Conservation (phyloP, 371 early-diverging fungal species). For the Actinomucor elegans region DNA sequence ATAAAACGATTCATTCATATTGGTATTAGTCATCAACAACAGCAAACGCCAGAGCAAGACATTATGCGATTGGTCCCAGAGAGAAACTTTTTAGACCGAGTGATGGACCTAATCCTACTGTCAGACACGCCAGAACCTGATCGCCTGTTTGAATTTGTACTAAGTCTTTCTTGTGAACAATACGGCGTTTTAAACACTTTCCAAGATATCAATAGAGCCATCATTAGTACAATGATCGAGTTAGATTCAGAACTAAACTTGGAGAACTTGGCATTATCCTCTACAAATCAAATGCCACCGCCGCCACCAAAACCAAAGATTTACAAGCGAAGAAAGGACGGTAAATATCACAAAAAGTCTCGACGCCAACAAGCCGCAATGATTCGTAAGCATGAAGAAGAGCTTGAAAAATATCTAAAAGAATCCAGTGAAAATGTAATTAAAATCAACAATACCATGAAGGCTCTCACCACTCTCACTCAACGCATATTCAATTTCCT, state of each 20-base stretch:
- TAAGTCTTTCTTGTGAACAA: constrained; percentile 5
- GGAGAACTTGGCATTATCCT: background rate
- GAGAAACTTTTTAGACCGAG: constrained; percentile 10
- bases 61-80: background rate
- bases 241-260: constrained; percentile 26
- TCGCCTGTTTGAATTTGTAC: constrained; percentile 29
- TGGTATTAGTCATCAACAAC: constrained; percentile 4
- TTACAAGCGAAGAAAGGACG: background rate
- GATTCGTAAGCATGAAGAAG: constrained; percentile 13
- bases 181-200: background rate
- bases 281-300: background rate
- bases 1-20: constrained; percentile 23
- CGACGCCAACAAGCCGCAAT: background rate
- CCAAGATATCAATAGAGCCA: constrained; percentile 9
- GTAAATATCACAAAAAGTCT: constrained; percentile 2
- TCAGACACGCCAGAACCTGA: constrained; percentile 39
- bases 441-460: constrained; percentile 5
- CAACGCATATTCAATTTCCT: constrained; percentile 27
- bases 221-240: constrained; percentile 21
- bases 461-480: constrained; percentile 14
- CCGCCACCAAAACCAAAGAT: background rate
- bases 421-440: background rate
- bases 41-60: background rate
- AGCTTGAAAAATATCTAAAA: constrained; percentile 14
- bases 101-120: constrained; percentile 39